Conservation (phyloP, 208 protist genomes). For the Novymonas esmeraldas region DNA sequence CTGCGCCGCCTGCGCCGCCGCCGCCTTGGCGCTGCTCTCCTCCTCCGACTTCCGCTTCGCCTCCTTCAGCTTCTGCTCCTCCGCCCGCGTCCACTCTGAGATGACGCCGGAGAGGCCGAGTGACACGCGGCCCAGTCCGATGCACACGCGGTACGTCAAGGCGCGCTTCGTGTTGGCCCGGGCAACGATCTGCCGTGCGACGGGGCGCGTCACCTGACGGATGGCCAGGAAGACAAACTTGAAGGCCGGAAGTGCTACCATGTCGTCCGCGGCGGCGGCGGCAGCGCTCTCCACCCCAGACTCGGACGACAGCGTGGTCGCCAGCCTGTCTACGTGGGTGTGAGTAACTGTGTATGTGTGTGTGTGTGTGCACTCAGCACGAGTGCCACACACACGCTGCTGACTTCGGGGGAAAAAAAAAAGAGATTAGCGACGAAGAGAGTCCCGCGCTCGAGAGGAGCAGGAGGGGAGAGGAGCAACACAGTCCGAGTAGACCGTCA, state of each 20-base stretch:
- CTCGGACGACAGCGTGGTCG: slow-evolving; percentile 14
- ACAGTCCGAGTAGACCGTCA: too few species aligned
- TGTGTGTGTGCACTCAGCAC: not conserved
- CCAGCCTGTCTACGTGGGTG: too few species aligned
- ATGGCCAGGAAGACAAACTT: slow-evolving; percentile 81
- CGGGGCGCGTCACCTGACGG: slow-evolving; percentile 78
- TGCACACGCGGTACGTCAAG: slow-evolving; percentile 69
- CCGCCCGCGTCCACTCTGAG: slow-evolving; percentile 55
- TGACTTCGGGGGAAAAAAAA: too few species aligned
- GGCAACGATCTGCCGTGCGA: slow-evolving; percentile 58
- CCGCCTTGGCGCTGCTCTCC: slow-evolving; percentile 17
- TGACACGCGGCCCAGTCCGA: slow-evolving; percentile 79
- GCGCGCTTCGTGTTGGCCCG: slow-evolving; percentile 58
- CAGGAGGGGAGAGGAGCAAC: too few species aligned
- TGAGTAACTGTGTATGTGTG: not conserved
- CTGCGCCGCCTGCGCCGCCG: slow-evolving; percentile 22
- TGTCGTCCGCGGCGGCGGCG: slow-evolving; percentile 28
- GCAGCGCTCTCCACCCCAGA: not conserved
- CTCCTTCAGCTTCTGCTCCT: slow-evolving; percentile 41
- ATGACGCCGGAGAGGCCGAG: slow-evolving; percentile 74
- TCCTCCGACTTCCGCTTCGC: slow-evolving; percentile 34
- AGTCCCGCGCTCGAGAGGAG: too few species aligned
- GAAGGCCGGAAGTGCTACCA: slow-evolving; percentile 75
- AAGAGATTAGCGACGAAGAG: too few species aligned
- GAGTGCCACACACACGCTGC: too few species aligned